phyloP scores from a whole-genome alignment of 352 stramenopile genomes.

The Blastocystis sp. region DNA sequence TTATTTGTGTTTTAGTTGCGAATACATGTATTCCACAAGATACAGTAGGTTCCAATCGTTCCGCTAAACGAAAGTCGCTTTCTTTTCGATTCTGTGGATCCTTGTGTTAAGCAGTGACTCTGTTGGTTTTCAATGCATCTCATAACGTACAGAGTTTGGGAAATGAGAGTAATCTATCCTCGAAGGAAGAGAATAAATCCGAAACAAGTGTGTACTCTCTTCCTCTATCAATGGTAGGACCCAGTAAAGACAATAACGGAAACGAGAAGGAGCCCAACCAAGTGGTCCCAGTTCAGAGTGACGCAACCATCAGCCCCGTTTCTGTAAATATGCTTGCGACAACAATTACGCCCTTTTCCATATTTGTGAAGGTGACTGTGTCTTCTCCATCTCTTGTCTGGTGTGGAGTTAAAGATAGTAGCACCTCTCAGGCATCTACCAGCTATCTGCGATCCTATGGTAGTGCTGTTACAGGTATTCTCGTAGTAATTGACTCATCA shows the following conservation, averaged over 20 bases:
- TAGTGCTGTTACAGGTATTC: not conserved
- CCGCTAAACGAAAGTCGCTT: too few relatives aligned
- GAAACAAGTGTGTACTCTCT: not conserved
- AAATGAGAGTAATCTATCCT: not conserved
- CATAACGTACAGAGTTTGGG: too few relatives aligned
- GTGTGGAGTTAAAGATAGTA: not conserved
- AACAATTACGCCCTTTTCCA: not conserved
- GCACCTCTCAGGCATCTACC: not conserved
- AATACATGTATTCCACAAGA: too few relatives aligned
- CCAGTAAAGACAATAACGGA: not conserved
- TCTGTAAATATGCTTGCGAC: not conserved
- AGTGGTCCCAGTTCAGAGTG: not conserved
- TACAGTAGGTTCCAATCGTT: too few relatives aligned
- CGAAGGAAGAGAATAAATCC: not conserved
- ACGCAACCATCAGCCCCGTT: not conserved
- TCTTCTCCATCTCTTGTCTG: not conserved
- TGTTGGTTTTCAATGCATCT: too few relatives aligned
- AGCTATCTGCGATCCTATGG: not conserved
- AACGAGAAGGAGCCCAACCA: not conserved
- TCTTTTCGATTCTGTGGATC: too few relatives aligned
- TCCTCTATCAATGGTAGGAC: not conserved
- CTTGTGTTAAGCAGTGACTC: too few relatives aligned
- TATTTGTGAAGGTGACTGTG: constrained; percentile 12
- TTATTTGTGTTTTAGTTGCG: not conserved
- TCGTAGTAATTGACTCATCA: not conserved